These are phyloP conservation scores for Cucumis cinereus DNA, from an alignment of 306 rosid species.

Conservation along the genomic window DNA sequence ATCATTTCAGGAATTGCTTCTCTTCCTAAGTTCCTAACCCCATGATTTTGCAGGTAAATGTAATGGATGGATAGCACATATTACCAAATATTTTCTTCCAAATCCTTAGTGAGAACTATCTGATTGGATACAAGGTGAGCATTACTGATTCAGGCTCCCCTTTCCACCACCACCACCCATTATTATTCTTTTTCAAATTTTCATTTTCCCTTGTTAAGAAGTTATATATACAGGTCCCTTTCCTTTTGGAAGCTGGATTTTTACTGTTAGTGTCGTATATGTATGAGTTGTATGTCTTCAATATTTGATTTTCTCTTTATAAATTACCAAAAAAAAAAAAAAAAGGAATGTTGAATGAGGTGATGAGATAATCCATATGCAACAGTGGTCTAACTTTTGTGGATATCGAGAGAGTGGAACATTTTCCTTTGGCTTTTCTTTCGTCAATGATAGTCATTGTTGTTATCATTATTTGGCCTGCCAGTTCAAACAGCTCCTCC, in stretches of 20 bases:
- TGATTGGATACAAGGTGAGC: constrained; percentile 4
- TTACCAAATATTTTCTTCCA: neutral
- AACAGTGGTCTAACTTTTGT: neutral
- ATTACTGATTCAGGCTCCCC: neutral
- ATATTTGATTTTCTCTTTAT: neutral
- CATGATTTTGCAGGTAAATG: neutral
- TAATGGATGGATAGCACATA: neutral
- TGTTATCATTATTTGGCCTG: neutral
- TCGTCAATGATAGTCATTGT: neutral
- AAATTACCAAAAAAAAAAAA: neutral
- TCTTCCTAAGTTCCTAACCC: neutral
- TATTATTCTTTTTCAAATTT: neutral
- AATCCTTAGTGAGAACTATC: neutral
- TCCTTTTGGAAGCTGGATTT: neutral
- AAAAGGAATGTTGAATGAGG: neutral
- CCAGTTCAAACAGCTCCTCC: neutral
- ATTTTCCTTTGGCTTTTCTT: neutral
- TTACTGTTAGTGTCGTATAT: neutral
- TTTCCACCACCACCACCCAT: neutral
- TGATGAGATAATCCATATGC: neutral
- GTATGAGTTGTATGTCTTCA: neutral
- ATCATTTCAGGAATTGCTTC: neutral
- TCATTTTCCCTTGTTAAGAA: neutral
- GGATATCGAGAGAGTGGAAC: constrained; percentile 7
- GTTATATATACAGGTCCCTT: neutral